phyloP scores from a whole-genome alignment of 768 basidiomycete genomes.

The Auricularia sp. region DNA sequence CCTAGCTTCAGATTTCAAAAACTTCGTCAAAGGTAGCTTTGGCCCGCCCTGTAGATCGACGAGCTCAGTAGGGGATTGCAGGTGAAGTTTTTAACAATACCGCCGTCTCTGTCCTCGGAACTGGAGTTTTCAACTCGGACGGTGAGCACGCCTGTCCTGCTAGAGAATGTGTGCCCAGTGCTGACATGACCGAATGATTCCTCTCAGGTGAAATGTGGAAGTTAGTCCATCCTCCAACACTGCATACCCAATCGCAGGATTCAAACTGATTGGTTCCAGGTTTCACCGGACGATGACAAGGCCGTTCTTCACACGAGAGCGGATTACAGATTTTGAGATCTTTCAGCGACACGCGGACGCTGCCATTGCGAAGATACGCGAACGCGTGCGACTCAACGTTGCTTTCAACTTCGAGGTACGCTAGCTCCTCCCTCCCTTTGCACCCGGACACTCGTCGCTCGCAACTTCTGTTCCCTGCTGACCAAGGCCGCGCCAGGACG shows the following conservation, averaged over 20 bases:
- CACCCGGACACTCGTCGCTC: too few species aligned
- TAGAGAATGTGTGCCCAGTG: background rate
- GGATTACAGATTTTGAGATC: background rate
- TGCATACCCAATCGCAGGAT: background rate
- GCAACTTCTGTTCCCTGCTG: background rate
- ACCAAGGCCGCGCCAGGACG: conserved; percentile 2
- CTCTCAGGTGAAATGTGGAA: conserved; percentile 16
- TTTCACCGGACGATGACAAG: conserved; percentile 52
- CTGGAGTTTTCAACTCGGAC: conserved; percentile 48
- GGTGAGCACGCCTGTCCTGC: background rate
- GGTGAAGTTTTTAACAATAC: conserved; percentile 23
- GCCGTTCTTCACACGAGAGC: background rate
- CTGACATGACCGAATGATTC: background rate
- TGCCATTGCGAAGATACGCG: background rate
- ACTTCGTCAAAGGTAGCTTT: conserved; percentile 32
- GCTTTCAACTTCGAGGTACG: background rate
- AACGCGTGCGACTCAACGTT: background rate
- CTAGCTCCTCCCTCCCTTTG: too few species aligned
- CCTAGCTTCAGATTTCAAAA: conserved; percentile 33
- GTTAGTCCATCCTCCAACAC: background rate
- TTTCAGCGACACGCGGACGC: background rate
- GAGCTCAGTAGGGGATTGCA: conserved; percentile 9
- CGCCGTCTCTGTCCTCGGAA: conserved; percentile 31
- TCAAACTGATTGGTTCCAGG: conserved; percentile 17
- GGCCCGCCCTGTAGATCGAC: background rate